These are phyloP conservation scores for Simplicillium sp. DNA, from an alignment of 2,329 filamentous ascomycete species.

Conservation along the genomic window DNA sequence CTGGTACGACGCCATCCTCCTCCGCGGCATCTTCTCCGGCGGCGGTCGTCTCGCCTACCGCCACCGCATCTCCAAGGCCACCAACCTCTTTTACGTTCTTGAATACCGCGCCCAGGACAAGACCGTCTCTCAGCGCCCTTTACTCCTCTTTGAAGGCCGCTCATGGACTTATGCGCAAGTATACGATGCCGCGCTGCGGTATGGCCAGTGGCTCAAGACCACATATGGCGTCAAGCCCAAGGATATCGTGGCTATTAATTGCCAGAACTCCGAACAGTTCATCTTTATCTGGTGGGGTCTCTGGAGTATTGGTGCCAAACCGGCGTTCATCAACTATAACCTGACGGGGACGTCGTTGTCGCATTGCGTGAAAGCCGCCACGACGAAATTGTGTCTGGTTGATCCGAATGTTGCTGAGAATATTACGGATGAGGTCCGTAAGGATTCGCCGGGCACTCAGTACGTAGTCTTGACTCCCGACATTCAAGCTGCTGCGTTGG, in stretches of 20 bases:
- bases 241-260: conserved; percentile 73
- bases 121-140: conserved; percentile 41
- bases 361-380: conserved; percentile 65
- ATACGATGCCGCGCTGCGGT: conserved; percentile 61
- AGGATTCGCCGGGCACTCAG: conserved; percentile 38
- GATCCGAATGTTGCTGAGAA: conserved; percentile 50
- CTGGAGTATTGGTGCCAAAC: conserved; percentile 75
- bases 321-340: conserved; percentile 86
- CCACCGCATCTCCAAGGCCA: too few species aligned
- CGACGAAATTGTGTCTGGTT: conserved; percentile 57
- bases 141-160: conserved; percentile 60
- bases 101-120: conserved; percentile 52
- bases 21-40: too few species aligned
- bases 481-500: conserved; percentile 42
- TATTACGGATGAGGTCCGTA: conserved; percentile 46
- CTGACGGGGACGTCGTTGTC: conserved; percentile 59
- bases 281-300: conserved; percentile 67
- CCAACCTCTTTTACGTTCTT: conserved; percentile 64
- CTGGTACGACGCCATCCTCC: too few species aligned
- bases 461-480: conserved; percentile 54
- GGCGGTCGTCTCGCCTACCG: too few species aligned
- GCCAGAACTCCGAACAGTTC: conserved; percentile 73
- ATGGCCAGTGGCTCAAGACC: conserved; percentile 66
- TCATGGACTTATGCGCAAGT: conserved; percentile 66
- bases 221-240: conserved; percentile 53